These are phyloP conservation scores for Nannochloropsis oceanica DNA, from an alignment of 108 stramenopile genomes.

Conservation along the genomic window DNA sequence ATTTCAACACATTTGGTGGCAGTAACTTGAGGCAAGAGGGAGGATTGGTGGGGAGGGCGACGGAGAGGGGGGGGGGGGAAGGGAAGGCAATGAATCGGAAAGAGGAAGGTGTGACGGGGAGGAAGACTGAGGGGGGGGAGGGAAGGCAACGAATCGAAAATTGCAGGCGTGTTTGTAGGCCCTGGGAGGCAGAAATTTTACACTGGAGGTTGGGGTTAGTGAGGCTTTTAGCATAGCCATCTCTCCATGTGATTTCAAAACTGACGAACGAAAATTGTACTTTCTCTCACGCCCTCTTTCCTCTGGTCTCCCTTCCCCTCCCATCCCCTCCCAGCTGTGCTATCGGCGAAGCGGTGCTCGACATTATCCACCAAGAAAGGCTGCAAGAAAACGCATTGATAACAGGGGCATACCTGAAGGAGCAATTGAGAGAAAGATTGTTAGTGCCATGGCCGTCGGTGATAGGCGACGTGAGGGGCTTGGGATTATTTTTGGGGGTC, in stretches of 20 bases:
- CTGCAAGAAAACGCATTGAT: conserved; percentile 58
- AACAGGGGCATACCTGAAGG: conserved; percentile 54
- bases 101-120: background rate
- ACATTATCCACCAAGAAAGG: conserved; percentile 51
- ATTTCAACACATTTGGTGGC: conserved; percentile 94
- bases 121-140: background rate
- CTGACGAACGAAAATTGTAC: too few species aligned
- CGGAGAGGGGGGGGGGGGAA: background rate
- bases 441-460: background rate
- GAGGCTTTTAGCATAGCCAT: too few species aligned
- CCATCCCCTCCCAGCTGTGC: background rate
- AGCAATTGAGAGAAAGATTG: conserved; percentile 15
- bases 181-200: conserved; percentile 87
- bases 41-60: conserved; percentile 43
- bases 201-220: conserved; percentile 82
- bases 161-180: conserved; percentile 61
- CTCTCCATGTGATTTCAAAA: too few species aligned
- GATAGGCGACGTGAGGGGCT: conserved; percentile 81
- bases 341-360: conserved; percentile 60
- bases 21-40: conserved; percentile 57
- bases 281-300: too few species aligned
- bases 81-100: background rate
- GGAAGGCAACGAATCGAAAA: conserved; percentile 42
- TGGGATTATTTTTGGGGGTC: conserved; percentile 78
- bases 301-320: too few species aligned